A percentile compares a stretch with the other conserved stretches of the same genome.
Conservation (phyloP, 2,329 filamentous ascomycete species). For the Westerdykella sp. region DNA sequence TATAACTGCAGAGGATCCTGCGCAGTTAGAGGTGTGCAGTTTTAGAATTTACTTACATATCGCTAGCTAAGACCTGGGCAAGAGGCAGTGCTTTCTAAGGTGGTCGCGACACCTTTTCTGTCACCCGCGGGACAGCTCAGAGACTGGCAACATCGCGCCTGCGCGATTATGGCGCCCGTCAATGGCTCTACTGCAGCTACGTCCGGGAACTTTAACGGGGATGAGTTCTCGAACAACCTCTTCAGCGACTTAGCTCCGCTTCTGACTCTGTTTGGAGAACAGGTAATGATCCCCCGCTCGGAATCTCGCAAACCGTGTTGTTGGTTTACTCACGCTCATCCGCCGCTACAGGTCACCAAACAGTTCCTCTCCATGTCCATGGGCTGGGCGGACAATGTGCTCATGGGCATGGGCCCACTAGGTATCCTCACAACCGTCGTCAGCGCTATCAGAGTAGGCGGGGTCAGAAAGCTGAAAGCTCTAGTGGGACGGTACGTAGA, state of each 20-base stretch:
- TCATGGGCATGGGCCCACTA: conserved; percentile 19
- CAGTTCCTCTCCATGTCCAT: conserved; percentile 37
- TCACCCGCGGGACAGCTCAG: too few species aligned
- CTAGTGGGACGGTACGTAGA: conserved; percentile 16
- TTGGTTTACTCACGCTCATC: too few species aligned
- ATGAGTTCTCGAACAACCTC: conserved; percentile 31
- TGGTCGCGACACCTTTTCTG: too few species aligned
- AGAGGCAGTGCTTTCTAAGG: too few species aligned
- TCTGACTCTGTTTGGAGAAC: conserved; percentile 37
- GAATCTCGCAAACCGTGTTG: too few species aligned
- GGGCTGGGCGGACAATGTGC: conserved; percentile 14
- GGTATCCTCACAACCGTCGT: conserved; percentile 22
- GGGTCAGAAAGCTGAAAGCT: conserved; percentile 8
- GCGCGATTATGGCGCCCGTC: not conserved
- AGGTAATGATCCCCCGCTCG: conserved; percentile 9
- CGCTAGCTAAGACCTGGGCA: too few species aligned
- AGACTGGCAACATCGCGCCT: too few species aligned
- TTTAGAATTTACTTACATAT: too few species aligned
- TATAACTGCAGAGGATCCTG: too few species aligned
- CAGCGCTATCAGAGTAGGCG: conserved; percentile 19
- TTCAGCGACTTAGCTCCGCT: conserved; percentile 32
- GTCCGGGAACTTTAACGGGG: not conserved
- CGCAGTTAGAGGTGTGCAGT: too few species aligned
- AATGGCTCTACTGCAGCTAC: not conserved
- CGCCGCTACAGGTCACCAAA: conserved; percentile 17